Conservation (phyloP, 345 rosid genomes). For the Geranium rotundifolium region DNA sequence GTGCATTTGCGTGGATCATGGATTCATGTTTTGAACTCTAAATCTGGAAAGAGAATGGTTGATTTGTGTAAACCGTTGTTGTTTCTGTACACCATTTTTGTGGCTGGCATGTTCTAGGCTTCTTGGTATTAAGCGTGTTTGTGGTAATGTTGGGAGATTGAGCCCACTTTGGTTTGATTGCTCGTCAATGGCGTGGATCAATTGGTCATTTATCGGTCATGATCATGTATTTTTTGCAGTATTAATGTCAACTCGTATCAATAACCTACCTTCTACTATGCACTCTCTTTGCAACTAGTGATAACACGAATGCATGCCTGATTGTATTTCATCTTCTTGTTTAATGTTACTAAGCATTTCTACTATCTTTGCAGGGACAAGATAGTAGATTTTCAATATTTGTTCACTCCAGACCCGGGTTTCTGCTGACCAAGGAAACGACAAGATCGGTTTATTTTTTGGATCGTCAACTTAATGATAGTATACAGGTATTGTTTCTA, state of each 20-base stretch:
- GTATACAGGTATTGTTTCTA: conserved; percentile 53
- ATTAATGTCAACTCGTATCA: neutral
- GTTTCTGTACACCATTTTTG: too few relatives aligned
- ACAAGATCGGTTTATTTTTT: conserved; percentile 66
- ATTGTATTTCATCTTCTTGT: neutral
- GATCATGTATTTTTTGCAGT: neutral
- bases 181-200: neutral
- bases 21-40: neutral
- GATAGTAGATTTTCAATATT: conserved; percentile 64
- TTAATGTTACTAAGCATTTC: neutral
- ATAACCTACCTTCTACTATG: neutral
- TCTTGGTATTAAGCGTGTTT: neutral
- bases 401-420: conserved; percentile 97
- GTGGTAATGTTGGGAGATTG: neutral
- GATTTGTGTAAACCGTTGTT: too few relatives aligned
- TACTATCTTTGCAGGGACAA: conserved; percentile 44
- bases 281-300: neutral
- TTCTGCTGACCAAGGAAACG: conserved; percentile 63
- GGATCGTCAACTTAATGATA: conserved; percentile 76
- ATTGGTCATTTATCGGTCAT: neutral
- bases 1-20: neutral
- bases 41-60: neutral
- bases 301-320: neutral
- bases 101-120: too few relatives aligned
- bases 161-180: neutral